phyloP scores from a whole-genome alignment of 2,329 filamentous ascomycete species.

The Neopestalotiopsis rosae region DNA sequence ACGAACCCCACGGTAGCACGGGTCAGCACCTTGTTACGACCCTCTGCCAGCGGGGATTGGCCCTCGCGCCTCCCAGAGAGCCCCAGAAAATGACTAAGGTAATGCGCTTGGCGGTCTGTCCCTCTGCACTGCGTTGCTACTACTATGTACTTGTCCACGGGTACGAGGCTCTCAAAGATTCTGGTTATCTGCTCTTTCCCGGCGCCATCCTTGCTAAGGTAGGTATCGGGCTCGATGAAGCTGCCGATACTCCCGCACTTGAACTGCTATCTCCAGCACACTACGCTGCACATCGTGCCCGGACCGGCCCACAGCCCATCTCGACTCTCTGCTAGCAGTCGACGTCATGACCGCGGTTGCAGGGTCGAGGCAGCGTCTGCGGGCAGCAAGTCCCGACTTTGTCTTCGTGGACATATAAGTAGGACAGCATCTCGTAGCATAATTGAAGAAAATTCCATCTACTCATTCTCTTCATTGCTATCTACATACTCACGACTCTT shows the following conservation, averaged over 20 bases:
- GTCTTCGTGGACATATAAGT: neutral
- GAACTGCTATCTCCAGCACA: neutral
- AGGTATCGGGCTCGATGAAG: neutral
- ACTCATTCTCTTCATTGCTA: neutral
- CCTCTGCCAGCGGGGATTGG: neutral
- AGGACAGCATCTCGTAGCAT: neutral
- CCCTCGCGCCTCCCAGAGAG: neutral
- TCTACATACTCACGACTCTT: neutral
- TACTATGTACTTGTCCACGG: neutral
- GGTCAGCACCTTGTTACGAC: constrained; percentile 16
- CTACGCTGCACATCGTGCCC: neutral
- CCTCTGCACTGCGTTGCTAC: neutral
- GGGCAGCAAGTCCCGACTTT: neutral
- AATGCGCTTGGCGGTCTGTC: neutral
- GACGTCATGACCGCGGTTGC: neutral
- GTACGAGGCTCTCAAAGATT: neutral
- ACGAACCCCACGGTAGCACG: neutral
- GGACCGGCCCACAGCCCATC: neutral
- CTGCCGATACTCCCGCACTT: neutral
- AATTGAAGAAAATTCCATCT: neutral
- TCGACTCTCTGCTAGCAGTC: neutral
- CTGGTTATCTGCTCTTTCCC: neutral
- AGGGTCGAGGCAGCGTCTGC: neutral
- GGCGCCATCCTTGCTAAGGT: neutral
- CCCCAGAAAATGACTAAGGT: neutral